phyloP scores from a whole-genome alignment of 768 basidiomycete species.

The Daedaleopsis nitida region DNA sequence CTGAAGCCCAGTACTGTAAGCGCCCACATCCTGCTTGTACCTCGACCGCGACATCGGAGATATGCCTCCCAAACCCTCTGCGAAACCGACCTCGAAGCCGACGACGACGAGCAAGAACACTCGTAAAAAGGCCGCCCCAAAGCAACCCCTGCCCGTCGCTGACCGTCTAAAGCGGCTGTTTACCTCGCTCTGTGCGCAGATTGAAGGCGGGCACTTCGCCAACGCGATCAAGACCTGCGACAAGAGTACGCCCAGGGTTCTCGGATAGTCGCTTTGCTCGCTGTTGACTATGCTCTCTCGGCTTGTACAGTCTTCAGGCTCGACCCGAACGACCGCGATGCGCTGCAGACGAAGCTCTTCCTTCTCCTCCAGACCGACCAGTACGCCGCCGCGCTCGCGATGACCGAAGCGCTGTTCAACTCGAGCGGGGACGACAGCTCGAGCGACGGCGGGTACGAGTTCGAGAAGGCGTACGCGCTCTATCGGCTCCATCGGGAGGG shows the following conservation, averaged over 20 bases:
- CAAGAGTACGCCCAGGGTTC: constrained; percentile 61
- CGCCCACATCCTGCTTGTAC: neutral
- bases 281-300: neutral
- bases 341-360: constrained; percentile 83
- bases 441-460: constrained; percentile 45
- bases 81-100: neutral
- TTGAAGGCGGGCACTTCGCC: constrained; percentile 84
- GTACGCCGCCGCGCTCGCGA: constrained; percentile 65
- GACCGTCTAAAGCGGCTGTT: constrained; percentile 61
- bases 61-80: constrained; percentile 11
- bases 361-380: constrained; percentile 86
- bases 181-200: constrained; percentile 80
- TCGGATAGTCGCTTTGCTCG: neutral
- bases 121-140: constrained; percentile 21
- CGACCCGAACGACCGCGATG: constrained; percentile 67
- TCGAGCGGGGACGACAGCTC: neutral
- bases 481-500: constrained; percentile 81
- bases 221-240: constrained; percentile 92
- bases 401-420: constrained; percentile 29
- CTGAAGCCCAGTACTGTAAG: neutral
- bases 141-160: constrained; percentile 33
- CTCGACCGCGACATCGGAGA: neutral
- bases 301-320: constrained; percentile 65
- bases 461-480: constrained; percentile 81
- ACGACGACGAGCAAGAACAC: neutral